Evolutionary conservation across 2,329 filamentous ascomycete species (phyloP).

Genomic region (Pseudocercospora crystallina): DNA sequence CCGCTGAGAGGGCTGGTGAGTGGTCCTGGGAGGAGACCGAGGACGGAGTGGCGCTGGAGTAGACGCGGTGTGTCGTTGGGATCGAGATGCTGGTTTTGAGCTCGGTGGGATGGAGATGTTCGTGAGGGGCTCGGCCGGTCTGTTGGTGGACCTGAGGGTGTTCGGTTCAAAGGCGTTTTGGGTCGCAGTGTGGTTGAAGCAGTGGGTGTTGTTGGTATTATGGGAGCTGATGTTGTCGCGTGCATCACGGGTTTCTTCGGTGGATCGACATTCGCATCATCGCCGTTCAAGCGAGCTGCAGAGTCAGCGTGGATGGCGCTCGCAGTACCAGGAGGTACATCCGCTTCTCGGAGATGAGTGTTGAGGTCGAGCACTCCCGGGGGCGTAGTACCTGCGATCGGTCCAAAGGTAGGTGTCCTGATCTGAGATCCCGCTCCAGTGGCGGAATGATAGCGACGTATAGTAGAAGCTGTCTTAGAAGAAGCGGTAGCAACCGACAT

Average conservation of each 20-base stretch:
- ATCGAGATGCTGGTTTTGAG: conserved; percentile 19
- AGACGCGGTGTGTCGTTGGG: conserved; percentile 40
- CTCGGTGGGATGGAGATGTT: conserved; percentile 8
- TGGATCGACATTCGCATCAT: conserved; percentile 17
- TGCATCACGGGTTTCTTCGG: conserved; percentile 32
- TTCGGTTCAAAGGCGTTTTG: conserved; percentile 27
- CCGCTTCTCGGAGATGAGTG: conserved; percentile 14
- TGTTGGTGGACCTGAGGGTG: conserved; percentile 18
- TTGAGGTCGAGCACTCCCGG: conserved; percentile 8
- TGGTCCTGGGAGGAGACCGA: conserved; percentile 58
- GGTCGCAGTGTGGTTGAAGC: conserved; percentile 18
- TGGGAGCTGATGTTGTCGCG: conserved; percentile 38
- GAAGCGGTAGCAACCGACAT: conserved; percentile 17
- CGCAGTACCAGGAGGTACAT: conserved; percentile 24
- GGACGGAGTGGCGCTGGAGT: conserved; percentile 50
- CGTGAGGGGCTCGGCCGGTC: conserved; percentile 11
- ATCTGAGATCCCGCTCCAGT: conserved; percentile 7
- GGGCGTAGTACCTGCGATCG: conserved; percentile 5
- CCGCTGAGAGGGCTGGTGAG: conserved; percentile 61
- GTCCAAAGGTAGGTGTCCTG: conserved; percentile 7
- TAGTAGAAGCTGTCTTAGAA: conserved; percentile 10
- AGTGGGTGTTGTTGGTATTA: conserved; percentile 28
- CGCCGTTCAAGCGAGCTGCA: conserved; percentile 20
- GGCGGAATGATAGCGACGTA: conserved; percentile 18
- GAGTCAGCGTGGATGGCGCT: conserved; percentile 33